Evolutionary conservation across 768 basidiomycete species (phyloP), one percentile per base, ranked within the genome.

Genomic region (Trametes punicea): DNA sequence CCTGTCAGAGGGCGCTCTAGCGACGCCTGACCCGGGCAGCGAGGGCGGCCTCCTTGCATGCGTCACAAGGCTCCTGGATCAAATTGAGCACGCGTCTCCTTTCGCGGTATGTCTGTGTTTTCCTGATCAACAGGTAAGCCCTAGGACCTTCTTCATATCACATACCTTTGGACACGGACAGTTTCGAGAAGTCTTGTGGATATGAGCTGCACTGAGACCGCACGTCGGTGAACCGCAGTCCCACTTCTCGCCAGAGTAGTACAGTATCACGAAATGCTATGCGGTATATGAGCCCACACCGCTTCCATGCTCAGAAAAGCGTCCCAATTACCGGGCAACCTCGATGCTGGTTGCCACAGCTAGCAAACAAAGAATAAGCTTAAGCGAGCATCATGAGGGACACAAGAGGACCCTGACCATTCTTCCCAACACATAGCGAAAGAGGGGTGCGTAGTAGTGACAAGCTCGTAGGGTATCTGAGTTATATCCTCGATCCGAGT

Each of bases 361-460:
- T 69, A 45, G n/a, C 8, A 18, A 34, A 25, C 26, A 20, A 38
- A 41, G 26, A 31, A 46, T 31, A 39, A 16, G n/a, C n/a, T n/a
- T n/a, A 54, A 11, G n/a, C 23, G 25, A 30, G 33, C 9, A 21
- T 26, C 9, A 18, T 3, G n/a, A 15, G 8, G 0, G 15, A 15
- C 34, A 26, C 10, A 34, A 40, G 4, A 25, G 10, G 11, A 29
- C 5, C 50, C 65, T 49, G 41, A 67, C 67, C 62, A 59, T 57
- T 65, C 64, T 56, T 65, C 61, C 39, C 46, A 59, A 42, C 67
- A 69, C 67, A 69, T 68, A 18, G 42, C 29, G 41, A 62, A 81
- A 77, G 67, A 65, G 40, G n/a, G n/a, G n/a, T n/a, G n/a, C n/a
- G n/a, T 84, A 85, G 71, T 86, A 87, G 84, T 77, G 49, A 82